These are phyloP conservation scores for Serendipita sp. DNA, from an alignment of 768 basidiomycete genomes.

Conservation along the genomic window DNA sequence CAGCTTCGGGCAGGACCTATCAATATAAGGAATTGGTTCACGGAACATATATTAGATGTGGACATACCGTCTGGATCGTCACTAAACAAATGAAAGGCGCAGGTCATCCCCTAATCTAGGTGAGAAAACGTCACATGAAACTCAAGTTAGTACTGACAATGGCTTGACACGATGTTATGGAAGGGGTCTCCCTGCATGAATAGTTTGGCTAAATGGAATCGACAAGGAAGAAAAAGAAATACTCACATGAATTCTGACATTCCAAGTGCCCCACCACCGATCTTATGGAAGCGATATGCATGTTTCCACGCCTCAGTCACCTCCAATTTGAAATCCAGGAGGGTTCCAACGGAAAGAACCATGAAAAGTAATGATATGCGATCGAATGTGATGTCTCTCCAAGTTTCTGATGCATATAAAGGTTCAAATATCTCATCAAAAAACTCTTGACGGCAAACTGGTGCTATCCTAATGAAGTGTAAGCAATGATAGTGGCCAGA, in stretches of 20 bases:
- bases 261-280: background rate
- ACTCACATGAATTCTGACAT: background rate
- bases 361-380: background rate
- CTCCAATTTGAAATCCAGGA: background rate
- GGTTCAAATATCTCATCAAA: slow-evolving; percentile 1
- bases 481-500: background rate
- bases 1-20: background rate
- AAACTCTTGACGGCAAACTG: background rate
- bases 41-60: no score
- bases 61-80: background rate
- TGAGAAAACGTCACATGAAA: background rate
- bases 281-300: background rate
- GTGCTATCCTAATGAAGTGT: background rate
- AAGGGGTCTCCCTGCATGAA: background rate
- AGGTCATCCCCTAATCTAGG: background rate
- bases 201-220: background rate
- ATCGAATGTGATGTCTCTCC: background rate
- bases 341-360: background rate
- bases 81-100: background rate
- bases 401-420: background rate
- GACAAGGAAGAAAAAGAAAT: no score
- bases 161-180: background rate
- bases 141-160: background rate
- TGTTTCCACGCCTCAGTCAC: background rate
- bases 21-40: no score